Evolutionary conservation across 805 yeast genomes (phyloP).

Genomic region (Ogataea ganodermae): DNA sequence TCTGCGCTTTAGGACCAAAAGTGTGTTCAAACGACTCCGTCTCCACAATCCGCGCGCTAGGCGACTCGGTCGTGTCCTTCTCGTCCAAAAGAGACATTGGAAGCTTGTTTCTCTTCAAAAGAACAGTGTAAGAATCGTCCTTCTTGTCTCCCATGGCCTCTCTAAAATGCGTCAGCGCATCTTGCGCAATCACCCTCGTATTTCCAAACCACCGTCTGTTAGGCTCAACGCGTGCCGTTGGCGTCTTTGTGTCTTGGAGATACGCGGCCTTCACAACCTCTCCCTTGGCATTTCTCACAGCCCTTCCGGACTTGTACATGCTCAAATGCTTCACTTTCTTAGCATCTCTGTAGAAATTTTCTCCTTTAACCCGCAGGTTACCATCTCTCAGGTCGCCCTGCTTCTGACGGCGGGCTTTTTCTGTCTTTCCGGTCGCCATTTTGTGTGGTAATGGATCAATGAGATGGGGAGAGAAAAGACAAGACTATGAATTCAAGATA

Average conservation of each 20-base stretch:
- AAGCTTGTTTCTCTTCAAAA: slow-evolving; percentile 83
- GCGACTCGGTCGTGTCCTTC: slow-evolving; percentile 72
- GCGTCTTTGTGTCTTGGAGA: slow-evolving; percentile 83
- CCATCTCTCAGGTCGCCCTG: slow-evolving; percentile 85
- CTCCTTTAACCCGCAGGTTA: slow-evolving; percentile 92
- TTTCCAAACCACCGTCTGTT: slow-evolving; percentile 98
- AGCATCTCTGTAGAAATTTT: slow-evolving; percentile 93
- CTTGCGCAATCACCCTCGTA: slow-evolving; percentile 96
- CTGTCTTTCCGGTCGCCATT: slow-evolving; percentile 95
- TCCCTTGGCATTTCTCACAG: slow-evolving; percentile 83
- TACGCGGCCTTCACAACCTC: slow-evolving; percentile 86
- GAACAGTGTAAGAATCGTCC: slow-evolving; percentile 80
- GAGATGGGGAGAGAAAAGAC: slow-evolving; percentile 4
- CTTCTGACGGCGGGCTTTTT: slow-evolving; percentile 80
- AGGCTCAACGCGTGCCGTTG: slow-evolving; percentile 92
- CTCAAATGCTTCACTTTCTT: slow-evolving; percentile 85
- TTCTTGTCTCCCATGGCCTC: slow-evolving; percentile 88
- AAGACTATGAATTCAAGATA: not conserved
- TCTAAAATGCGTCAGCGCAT: slow-evolving; percentile 90
- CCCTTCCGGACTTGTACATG: slow-evolving; percentile 92
- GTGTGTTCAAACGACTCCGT: slow-evolving; percentile 81
- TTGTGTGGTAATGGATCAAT: not conserved
- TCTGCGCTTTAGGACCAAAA: slow-evolving; percentile 93
- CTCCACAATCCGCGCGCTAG: slow-evolving; percentile 78
- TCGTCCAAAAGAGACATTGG: slow-evolving; percentile 96